Base-by-base conservation (phyloP, 2,329 filamentous ascomycete genomes). In the Botryotinia convoluta region DNA sequence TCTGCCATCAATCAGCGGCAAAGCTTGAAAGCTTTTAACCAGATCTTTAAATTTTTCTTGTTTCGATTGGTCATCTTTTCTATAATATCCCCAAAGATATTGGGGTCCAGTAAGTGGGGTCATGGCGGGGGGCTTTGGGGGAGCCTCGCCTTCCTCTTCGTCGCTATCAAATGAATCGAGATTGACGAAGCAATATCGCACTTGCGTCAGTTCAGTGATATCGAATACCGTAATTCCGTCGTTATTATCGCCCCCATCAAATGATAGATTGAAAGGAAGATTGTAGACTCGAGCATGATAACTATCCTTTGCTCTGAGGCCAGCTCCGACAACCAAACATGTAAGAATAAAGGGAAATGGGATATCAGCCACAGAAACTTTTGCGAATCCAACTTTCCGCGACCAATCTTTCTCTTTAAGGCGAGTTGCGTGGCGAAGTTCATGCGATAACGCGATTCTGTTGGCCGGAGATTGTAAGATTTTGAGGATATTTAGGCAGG, bases 181-280 rank as follows among this genome's bases (percentile, higher is more conserved):
- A 18, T 37, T 45, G 22, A 71, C 77, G 65, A 79, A 79, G 51
- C 76, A 78, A 69, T 79, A 78, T 6, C 67, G 71, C 1, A 75
- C 51, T 35, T 62, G 42, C 1, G 42, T 37, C 9, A 64, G 61
- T 16, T 77, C 67, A 10, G 78, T 76, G 44, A 79, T 76, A 67
- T 79, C 77, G 18, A 79, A 61, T n/a, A 79, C 73, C 5, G 78
- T 79, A 29, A 79, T 75, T 7, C 76, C 78, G 71, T 77, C 75
- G 44, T 76, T 75, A 22, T 75, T 77, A 69, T 75, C 35, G 16
- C 67, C 26, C 51, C 26, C 54, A 39, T 76, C 6, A 26, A 54
- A 54, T 9, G 22, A 9, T 32, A 37, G 35, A 57, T 54, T 39
- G 32, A 54, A 54, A 42, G 45, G 45, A 32, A 72, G 48, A 32